Base-by-base conservation (phyloP, 75 land plant species). In the Gnetum montanum region DNA sequence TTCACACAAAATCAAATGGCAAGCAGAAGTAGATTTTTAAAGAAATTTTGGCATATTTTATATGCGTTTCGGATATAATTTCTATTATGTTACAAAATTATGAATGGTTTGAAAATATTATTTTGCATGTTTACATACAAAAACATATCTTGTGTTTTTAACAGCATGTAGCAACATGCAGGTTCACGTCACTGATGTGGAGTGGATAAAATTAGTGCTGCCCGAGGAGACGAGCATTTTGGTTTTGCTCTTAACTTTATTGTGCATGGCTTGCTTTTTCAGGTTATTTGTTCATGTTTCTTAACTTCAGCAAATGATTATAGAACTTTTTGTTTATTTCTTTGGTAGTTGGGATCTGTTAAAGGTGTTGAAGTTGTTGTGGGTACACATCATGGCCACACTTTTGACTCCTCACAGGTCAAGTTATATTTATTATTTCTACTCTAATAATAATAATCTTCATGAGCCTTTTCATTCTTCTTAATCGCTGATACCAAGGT, bases 131-230 rank as follows among this genome's bases (percentile, higher is more conserved):
- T n/a, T n/a, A n/a, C n/a, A n/a, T n/a, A n/a, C n/a, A n/a, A n/a
- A n/a, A n/a, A n/a, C n/a, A n/a, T n/a, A n/a, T n/a, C n/a, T n/a
- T n/a, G n/a, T n/a, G n/a, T n/a, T n/a, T n/a, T n/a, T n/a, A n/a
- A n/a, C n/a, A n/a, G n/a, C n/a, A n/a, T n/a, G n/a, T n/a, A n/a
- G n/a, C n/a, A n/a, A n/a, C n/a, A 40, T 66, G 29, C 74, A 91
- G 95, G 88, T 85, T 23, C 72, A 49, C 61, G 98, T 94, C 46
- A 82, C 87, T n/a, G 90, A 90, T 72, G 73, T 89, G 19, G 87
- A 88, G n/a, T 83, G 96, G 87, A 75, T 94, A 44, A 86, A 70
- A 65, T 63, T 92, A 11, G 46, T 66, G 8, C 66, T 80, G 12
- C 61, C 56, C 19, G 88, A 85, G 34, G 85, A 77, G 27, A 73